Conservation (phyloP, 2,329 filamentous ascomycete genomes). For the Chrysoporthe cubensis region DNA sequence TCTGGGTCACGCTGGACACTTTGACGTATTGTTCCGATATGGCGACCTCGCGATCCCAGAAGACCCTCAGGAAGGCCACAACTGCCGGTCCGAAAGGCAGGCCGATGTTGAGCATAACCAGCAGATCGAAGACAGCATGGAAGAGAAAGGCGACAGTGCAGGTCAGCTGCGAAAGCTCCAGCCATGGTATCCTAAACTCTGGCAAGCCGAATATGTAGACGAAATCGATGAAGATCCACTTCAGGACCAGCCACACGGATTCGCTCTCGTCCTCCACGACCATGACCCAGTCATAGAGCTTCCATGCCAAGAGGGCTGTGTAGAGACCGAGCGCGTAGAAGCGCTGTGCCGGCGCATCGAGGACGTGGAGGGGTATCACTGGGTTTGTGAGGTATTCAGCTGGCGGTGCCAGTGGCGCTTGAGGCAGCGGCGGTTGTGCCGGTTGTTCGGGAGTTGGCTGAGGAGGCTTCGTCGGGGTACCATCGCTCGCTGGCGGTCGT, state of each 20-base stretch:
- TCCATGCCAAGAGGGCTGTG: conserved; percentile 75
- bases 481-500: conserved; percentile 24
- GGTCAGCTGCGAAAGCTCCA: conserved; percentile 82
- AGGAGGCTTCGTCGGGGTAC: conserved; percentile 8
- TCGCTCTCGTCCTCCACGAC: conserved; percentile 80
- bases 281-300: conserved; percentile 82
- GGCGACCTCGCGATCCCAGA: conserved; percentile 91
- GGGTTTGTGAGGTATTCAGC: conserved; percentile 50
- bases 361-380: conserved; percentile 76
- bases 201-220: conserved; percentile 87
- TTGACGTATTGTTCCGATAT: conserved; percentile 95
- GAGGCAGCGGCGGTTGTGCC: conserved; percentile 17
- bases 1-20: conserved; percentile 83
- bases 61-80: conserved; percentile 72
- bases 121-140: conserved; percentile 76
- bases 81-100: conserved; percentile 77
- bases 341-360: conserved; percentile 90
- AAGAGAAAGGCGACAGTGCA: conserved; percentile 71
- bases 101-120: conserved; percentile 91
- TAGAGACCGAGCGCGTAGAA: conserved; percentile 87
- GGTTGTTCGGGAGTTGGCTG: conserved; percentile 9
- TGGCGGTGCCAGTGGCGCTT: conserved; percentile 54
- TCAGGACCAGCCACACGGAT: conserved; percentile 89
- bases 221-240: conserved; percentile 90
- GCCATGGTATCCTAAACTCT: conserved; percentile 89